Conservation (phyloP, 225 moss, liverwort and hornwort species). For the Polytrichum formosum region DNA sequence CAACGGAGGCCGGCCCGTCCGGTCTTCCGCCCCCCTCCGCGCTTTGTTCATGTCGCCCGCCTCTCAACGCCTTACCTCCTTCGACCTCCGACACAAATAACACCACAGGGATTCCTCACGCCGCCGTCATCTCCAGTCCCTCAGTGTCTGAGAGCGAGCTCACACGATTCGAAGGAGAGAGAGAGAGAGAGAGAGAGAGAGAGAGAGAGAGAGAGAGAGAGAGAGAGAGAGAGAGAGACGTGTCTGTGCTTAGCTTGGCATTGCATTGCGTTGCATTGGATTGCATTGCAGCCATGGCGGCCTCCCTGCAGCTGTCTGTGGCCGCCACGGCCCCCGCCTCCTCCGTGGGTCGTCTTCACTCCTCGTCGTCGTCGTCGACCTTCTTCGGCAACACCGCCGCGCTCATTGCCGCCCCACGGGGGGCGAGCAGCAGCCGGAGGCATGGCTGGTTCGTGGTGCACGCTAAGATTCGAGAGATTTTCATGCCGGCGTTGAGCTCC, state of each 20-base stretch:
- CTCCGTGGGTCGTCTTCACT: too few relatives aligned
- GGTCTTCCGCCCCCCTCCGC: too few relatives aligned
- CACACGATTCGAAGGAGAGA: not conserved
- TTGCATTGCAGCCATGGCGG: not conserved
- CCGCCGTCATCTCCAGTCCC: not conserved
- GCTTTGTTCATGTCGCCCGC: not conserved
- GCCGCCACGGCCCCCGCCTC: not conserved
- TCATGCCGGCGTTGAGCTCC: slow-evolving; percentile 98
- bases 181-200: too few relatives aligned
- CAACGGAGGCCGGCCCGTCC: not conserved
- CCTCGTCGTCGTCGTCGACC: not conserved
- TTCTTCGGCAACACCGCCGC: not conserved
- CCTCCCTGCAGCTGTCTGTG: not conserved
- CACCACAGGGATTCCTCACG: not conserved
- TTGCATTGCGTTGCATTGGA: not conserved
- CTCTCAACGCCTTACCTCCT: not conserved
- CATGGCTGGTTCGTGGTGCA: slow-evolving; percentile 31
- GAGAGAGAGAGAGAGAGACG: too few relatives aligned
- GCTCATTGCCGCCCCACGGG: not conserved
- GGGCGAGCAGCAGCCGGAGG: not conserved
- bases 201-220: too few relatives aligned
- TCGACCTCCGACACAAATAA: not conserved
- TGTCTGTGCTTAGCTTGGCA: not conserved
- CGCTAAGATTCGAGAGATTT: slow-evolving; percentile 98
- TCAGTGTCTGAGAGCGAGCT: not conserved